These are phyloP conservation scores for Phaeotremella fagi DNA, from an alignment of 768 basidiomycete species.

Conservation along the genomic window DNA sequence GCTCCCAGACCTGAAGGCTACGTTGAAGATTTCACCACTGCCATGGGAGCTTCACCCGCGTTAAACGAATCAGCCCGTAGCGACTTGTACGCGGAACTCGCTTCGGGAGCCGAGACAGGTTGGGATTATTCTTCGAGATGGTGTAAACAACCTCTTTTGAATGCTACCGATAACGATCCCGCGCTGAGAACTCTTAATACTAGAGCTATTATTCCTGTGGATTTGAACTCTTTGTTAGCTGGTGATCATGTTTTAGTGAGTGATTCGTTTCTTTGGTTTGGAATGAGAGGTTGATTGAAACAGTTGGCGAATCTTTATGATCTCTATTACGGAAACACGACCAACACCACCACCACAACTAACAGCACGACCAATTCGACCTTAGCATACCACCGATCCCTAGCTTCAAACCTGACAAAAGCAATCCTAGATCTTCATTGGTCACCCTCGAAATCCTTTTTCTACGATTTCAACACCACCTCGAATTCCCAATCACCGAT, in stretches of 20 bases:
- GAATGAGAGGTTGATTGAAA: too few relatives aligned
- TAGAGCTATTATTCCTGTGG: slow-evolving; percentile 63
- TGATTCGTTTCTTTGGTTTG: background rate
- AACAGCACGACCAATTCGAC: slow-evolving; percentile 10
- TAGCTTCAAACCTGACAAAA: slow-evolving; percentile 58
- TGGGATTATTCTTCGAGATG: slow-evolving; percentile 49
- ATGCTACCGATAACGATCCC: slow-evolving; percentile 53
- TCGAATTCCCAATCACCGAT: slow-evolving; percentile 61
- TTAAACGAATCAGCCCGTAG: slow-evolving; percentile 61
- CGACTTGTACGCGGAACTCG: slow-evolving; percentile 78
- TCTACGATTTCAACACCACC: slow-evolving; percentile 83
- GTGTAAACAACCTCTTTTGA: slow-evolving; percentile 51
- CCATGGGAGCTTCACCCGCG: slow-evolving; percentile 57
- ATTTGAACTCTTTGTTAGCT: slow-evolving; percentile 82
- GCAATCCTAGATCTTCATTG: slow-evolving; percentile 83
- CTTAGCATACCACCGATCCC: slow-evolving; percentile 53
- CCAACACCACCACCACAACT: slow-evolving; percentile 15
- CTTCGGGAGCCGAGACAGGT: slow-evolving; percentile 69
- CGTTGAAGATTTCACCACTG: slow-evolving; percentile 67
- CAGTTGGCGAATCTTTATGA: slow-evolving; percentile 45
- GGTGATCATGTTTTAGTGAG: slow-evolving; percentile 33
- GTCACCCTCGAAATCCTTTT: slow-evolving; percentile 61
- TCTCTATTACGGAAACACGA: slow-evolving; percentile 25
- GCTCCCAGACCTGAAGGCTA: slow-evolving; percentile 80
- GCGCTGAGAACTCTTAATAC: slow-evolving; percentile 69